Percentiles rank a stretch among this genome's conserved stretches.
Evolutionary conservation across 73 alveolate genomes (phyloP).

Genomic region (Paraurostyla sp.): DNA sequence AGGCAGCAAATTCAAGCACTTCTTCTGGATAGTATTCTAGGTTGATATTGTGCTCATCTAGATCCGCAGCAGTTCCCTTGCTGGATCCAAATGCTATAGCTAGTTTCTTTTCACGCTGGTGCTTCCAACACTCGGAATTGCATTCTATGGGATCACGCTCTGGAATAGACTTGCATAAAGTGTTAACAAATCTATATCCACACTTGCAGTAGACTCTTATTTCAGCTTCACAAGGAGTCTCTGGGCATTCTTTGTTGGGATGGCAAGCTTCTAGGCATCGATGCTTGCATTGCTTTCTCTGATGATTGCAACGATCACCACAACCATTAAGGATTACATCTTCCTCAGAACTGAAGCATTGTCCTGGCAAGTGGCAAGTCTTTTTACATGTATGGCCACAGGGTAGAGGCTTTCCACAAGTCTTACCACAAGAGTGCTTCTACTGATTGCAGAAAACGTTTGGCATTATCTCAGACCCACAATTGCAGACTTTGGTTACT

Average conservation of each 20-base stretch:
- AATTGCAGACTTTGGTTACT: slow-evolving; percentile 79
- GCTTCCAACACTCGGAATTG: slow-evolving; percentile 74
- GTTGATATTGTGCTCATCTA: slow-evolving; percentile 20
- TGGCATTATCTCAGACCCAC: slow-evolving; percentile 72
- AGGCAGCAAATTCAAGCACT: slow-evolving; percentile 63
- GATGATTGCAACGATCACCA: slow-evolving; percentile 74
- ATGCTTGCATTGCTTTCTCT: slow-evolving; percentile 76
- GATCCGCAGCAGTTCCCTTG: slow-evolving; percentile 41
- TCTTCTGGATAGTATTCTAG: slow-evolving; percentile 76
- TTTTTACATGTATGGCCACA: slow-evolving; percentile 79
- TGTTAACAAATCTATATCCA: slow-evolving; percentile 72
- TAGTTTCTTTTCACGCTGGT: slow-evolving; percentile 67
- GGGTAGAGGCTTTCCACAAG: slow-evolving; percentile 65
- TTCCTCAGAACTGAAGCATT: slow-evolving; percentile 40
- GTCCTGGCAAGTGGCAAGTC: slow-evolving; percentile 70
- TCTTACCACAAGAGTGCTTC: slow-evolving; percentile 77
- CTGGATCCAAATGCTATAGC: slow-evolving; percentile 70
- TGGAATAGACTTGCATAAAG: slow-evolving; percentile 40
- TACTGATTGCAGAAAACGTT: slow-evolving; percentile 70
- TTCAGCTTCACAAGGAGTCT: slow-evolving; percentile 83
- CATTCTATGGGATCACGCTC: slow-evolving; percentile 74
- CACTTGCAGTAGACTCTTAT: slow-evolving; percentile 79
- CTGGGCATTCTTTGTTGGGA: slow-evolving; percentile 79
- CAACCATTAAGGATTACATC: slow-evolving; percentile 59
- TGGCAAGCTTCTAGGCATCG: slow-evolving; percentile 81